phyloP scores from a whole-genome alignment of 768 basidiomycete species.

The Tephrocybe sp. region DNA sequence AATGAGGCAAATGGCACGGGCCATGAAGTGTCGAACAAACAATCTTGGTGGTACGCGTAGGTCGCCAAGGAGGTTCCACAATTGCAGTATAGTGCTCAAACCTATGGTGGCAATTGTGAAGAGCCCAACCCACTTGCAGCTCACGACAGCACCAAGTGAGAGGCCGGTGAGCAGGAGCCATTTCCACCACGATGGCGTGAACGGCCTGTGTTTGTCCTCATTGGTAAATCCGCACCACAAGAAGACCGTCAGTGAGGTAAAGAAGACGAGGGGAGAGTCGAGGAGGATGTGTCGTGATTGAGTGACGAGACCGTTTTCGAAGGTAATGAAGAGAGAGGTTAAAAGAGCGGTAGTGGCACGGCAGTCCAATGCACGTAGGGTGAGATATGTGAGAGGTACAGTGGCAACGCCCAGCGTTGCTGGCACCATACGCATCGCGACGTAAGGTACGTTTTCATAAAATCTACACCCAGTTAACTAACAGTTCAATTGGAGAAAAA shows the following conservation, averaged over 20 bases:
- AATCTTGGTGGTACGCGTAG: constrained; percentile 69
- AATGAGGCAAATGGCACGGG: constrained; percentile 89
- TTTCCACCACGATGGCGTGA: constrained; percentile 87
- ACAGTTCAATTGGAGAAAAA: not conserved
- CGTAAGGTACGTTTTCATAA: constrained; percentile 88
- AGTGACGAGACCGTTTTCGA: constrained; percentile 95
- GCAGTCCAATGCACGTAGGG: constrained; percentile 89
- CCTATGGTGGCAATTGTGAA: constrained; percentile 98
- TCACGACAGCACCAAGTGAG: constrained; percentile 87
- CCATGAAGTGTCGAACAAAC: constrained; percentile 83
- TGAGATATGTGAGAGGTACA: constrained; percentile 89
- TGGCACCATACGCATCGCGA: constrained; percentile 96
- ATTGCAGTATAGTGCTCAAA: constrained; percentile 74
- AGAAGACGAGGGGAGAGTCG: constrained; percentile 98
- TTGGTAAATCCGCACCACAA: constrained; percentile 90
- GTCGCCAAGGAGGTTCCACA: constrained; percentile 91
- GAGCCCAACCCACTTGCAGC: constrained; percentile 97
- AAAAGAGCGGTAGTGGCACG: constrained; percentile 90
- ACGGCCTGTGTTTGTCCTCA: constrained; percentile 82
- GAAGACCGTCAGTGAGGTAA: constrained; percentile 87
- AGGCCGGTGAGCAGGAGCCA: constrained; percentile 89
- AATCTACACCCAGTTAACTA: constrained; percentile 38
- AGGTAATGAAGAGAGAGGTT: constrained; percentile 87
- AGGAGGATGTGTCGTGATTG: constrained; percentile 97
- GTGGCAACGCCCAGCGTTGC: constrained; percentile 86